Base-by-base conservation (phyloP, 2,329 filamentous ascomycete species). In the Fusarium heterosporum region DNA sequence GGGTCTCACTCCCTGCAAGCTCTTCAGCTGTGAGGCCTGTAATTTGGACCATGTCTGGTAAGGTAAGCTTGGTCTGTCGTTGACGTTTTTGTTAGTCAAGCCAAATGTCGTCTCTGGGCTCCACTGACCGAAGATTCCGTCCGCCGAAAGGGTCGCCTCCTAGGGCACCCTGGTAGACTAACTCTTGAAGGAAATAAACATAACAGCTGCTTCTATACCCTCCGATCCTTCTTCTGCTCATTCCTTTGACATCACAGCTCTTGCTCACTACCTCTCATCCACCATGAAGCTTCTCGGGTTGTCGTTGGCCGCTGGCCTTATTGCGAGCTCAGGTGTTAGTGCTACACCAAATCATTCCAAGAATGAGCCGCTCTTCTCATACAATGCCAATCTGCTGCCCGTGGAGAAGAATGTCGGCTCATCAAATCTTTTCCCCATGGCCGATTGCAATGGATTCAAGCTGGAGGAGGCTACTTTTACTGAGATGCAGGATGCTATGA, bases 391-490 rank as follows among this genome's bases (percentile, higher is more conserved):
- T 12, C 60, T 79, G 30, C 72, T 80, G 13, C 80, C 80, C 1
- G 68, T 77, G 5, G 66, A 76, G 55, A 61, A 78, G 41, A 75
- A 81, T 74, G 77, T 74, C 17, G 77, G 76, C 38, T 75, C 80
- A 6, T 54, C 72, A 2, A 61, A 74, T 13, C 70, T 83, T 22
- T 92, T 92, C 70, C 85, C 87, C 4, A 90, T 92, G 89, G 82
- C 80, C 1, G 74, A 74, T 13, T 93, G 90, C 74, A 77, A 84
- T 55, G 84, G 83, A 11, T 83, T 91, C 67, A 78, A 80, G 46
- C 79, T 93, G 16, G 88, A 91, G 75, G 90, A 93, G 74, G 89
- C 89, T 16, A 89, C 86, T 8, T 90, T 93, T 63, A 88, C 91
- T 64, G 78, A 90, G 61, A 83, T 93, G 70, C 89, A 92, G 70